Evolutionary conservation across 495 filamentous ascomycete genomes (phyloP), one percentile per base, ranked within the genome.

Genomic region (Darksidea phi): DNA sequence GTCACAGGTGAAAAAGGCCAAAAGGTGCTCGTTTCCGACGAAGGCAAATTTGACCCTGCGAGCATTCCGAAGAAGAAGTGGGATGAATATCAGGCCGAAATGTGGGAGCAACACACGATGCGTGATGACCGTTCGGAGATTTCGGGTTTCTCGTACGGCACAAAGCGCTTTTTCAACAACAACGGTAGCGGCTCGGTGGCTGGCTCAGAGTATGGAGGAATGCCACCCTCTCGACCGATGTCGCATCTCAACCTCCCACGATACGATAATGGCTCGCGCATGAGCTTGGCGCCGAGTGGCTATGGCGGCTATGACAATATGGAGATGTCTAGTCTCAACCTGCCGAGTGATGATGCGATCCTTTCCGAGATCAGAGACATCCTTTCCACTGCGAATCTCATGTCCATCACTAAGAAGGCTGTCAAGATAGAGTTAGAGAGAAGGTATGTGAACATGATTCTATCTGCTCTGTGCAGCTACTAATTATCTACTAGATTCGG

Each of bases 371-470:
- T 99, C 57, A 79, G 94, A 41, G 92, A 96, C 66, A 95, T 99
- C 54, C 77, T 99, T 48, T 79, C 85, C 61, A 91, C 88, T 1
- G 90, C 90, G 1, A 95, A 99, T 77, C 77, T 99, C 67, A 99
- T 99, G 94, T 90, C 79, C 10, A 88, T 97, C 26, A 97, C 95
- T 62, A 99, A 99, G 86, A 99, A 97, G 84, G 89, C 88, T 59
- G 88, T 99, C 76, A 97, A 96, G 81, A 74, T 81, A 59, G 95
- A 99, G 75, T 76, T 99, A 57, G 95, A 99, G 78, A 80, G 82
- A 68, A 82, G 91, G 64, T 99, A 21, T 28, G 61, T 57, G n/a
- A 26, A 49, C 38, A 50, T 17, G 23, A 4, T n/a, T 12, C 6
- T 52, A 6, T 0, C n/a, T 8, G 4, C 1, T 18, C 28, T 28